Evolutionary conservation across 2,329 filamentous ascomycete genomes (phyloP).

Genomic region (Xylariaceae sp.): DNA sequence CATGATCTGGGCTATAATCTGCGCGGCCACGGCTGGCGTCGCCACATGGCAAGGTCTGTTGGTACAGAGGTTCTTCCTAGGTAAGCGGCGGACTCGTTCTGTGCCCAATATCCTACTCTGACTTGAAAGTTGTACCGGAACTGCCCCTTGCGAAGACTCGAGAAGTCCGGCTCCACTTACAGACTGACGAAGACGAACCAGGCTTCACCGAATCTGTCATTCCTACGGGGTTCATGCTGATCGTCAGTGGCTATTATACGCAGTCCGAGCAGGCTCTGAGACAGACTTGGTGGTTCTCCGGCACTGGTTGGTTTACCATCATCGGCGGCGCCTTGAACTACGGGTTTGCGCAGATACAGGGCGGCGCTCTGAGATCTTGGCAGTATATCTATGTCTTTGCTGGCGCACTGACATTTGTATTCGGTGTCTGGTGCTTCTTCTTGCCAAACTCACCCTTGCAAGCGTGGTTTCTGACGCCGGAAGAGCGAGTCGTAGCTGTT

Average conservation of each 20-base stretch:
- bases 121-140: too few species aligned
- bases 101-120: neutral
- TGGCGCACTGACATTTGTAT: conserved; percentile 59
- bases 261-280: conserved; percentile 61
- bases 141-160: too few species aligned
- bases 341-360: conserved; percentile 59
- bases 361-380: conserved; percentile 55
- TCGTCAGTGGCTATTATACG: conserved; percentile 60
- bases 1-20: conserved; percentile 62
- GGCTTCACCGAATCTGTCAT: conserved; percentile 60
- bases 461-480: conserved; percentile 64
- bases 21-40: conserved; percentile 66
- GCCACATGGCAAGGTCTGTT: conserved; percentile 61
- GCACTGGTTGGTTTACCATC: conserved; percentile 57
- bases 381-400: conserved; percentile 69
- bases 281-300: conserved; percentile 65
- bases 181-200: neutral
- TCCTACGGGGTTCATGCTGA: conserved; percentile 63
- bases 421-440: conserved; percentile 61
- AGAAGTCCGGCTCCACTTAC: neutral
- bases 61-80: conserved; percentile 62
- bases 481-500: conserved; percentile 61
- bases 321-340: conserved; percentile 63
- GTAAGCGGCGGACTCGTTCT: neutral
- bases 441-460: conserved; percentile 62